These are phyloP conservation scores for Gynostemma pentaphyllum DNA, from an alignment of 306 rosid genomes.

Conservation along the genomic window DNA sequence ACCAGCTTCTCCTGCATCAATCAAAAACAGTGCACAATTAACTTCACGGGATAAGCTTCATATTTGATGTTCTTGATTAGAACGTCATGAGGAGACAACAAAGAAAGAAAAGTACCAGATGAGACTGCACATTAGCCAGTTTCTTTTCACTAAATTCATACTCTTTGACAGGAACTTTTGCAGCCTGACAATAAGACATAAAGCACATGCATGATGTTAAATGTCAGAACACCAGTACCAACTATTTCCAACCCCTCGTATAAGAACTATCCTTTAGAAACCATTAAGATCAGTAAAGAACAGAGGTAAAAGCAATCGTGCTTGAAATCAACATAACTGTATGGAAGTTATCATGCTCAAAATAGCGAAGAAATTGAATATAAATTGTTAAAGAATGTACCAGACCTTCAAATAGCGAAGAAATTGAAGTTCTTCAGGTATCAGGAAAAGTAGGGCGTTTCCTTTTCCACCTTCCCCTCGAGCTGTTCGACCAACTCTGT, in stretches of 20 bases:
- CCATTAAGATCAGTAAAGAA: background rate
- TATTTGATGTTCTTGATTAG: background rate
- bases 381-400: background rate
- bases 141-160: constrained; percentile 52
- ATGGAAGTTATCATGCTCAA: too few relatives aligned
- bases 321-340: background rate
- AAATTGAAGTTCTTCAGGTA: constrained; percentile 70
- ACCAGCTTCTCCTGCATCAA: constrained; percentile 76
- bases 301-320: background rate
- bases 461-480: constrained; percentile 95
- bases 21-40: constrained; percentile 2
- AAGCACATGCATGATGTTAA: background rate
- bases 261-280: background rate
- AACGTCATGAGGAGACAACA: background rate
- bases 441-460: constrained; percentile 73
- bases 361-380: too few relatives aligned
- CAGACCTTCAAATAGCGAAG: constrained; percentile 74
- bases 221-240: background rate
- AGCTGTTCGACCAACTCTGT: constrained; percentile 98
- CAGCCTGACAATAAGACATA: constrained; percentile 40
- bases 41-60: background rate
- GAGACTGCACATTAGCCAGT: constrained; percentile 72
- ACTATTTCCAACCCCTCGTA: background rate
- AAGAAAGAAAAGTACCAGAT: constrained; percentile 45
- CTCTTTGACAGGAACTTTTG: constrained; percentile 84